Evolutionary conservation across 176 grass and related monocot species (phyloP).

Genomic region (Canna indica): DNA sequence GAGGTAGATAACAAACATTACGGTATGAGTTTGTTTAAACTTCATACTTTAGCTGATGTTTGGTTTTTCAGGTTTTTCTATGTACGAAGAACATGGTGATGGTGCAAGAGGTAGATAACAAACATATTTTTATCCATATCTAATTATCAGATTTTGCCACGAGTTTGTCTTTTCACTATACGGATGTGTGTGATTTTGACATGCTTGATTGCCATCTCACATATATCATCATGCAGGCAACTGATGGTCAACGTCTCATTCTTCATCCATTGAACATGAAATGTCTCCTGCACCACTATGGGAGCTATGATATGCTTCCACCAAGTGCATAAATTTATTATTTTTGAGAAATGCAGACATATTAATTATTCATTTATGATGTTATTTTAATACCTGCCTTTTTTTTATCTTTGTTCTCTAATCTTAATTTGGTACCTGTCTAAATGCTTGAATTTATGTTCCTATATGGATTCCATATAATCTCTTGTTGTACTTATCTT

Average conservation of each 20-base stretch:
- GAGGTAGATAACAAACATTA: too few species aligned
- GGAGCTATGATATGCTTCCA: constrained; percentile 68
- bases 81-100: too few species aligned
- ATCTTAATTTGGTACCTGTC: neutral
- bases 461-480: too few species aligned
- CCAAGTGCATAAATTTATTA: constrained; percentile 36
- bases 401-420: neutral
- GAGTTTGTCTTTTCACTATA: neutral
- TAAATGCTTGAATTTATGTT: neutral
- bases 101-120: too few species aligned
- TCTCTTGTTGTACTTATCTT: too few species aligned
- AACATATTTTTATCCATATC: too few species aligned
- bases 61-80: too few species aligned
- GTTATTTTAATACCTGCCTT: neutral
- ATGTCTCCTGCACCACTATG: constrained; percentile 76
- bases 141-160: neutral
- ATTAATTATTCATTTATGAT: constrained; percentile 11
- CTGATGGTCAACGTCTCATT: constrained; percentile 86
- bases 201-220: constrained; percentile 1
- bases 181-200: neutral
- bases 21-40: too few species aligned
- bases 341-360: neutral
- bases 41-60: too few species aligned
- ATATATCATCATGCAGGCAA: constrained; percentile 40
- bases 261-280: constrained; percentile 96